Percentiles rank a stretch among this genome's conserved stretches.
Conservation (phyloP, 306 rosid genomes). For the Cucumis cinereus region DNA sequence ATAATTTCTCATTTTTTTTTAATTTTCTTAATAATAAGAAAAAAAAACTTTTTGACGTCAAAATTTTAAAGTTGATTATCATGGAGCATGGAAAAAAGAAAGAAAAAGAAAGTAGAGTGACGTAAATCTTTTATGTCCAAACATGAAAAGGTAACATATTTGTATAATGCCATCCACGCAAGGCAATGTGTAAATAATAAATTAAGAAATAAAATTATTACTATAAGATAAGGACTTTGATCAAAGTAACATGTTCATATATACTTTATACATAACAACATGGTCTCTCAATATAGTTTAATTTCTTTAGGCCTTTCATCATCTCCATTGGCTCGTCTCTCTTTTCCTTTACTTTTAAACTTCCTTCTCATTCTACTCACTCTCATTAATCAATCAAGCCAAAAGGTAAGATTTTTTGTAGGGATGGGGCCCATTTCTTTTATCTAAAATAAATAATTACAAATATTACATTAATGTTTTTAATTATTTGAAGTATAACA, state of each 20-base stretch:
- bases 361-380: not conserved
- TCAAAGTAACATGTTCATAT: not conserved
- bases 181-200: not conserved
- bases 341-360: not conserved
- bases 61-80: not conserved
- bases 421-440: not conserved
- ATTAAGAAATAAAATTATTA: not conserved
- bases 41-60: not conserved
- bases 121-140: not conserved
- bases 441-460: not conserved
- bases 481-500: no score
- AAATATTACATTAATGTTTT: not conserved
- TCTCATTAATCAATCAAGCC: not conserved
- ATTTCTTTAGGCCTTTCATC: not conserved
- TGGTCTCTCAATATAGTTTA: not conserved
- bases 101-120: not conserved
- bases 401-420: not conserved
- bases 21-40: not conserved
- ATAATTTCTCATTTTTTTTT: no score
- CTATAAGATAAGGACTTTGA: not conserved
- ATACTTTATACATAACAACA: not conserved
- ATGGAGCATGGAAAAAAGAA: not conserved
- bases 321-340: not conserved
- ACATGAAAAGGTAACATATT: not conserved
- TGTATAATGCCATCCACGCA: not conserved